Evolutionary conservation across 1,284 basidiomycete species (phyloP).

Genomic region (Irpex rosettiformis): DNA sequence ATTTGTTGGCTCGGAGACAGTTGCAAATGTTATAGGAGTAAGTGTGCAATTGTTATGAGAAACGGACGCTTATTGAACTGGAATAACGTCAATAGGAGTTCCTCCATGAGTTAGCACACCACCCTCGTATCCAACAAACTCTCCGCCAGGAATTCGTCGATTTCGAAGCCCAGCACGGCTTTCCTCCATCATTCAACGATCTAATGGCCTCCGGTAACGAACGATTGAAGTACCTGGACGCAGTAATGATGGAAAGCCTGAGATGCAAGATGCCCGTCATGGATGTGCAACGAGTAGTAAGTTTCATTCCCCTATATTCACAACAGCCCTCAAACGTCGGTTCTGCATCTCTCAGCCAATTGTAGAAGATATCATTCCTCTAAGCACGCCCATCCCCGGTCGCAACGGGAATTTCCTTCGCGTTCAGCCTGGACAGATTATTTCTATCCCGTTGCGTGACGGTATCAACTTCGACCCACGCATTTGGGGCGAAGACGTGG

Average conservation of each 20-base stretch:
- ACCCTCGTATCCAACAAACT: conserved; percentile 7
- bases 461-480: background rate
- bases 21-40: conserved; percentile 23
- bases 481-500: conserved; percentile 12
- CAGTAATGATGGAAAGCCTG: conserved; percentile 40
- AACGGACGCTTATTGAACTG: conserved; percentile 18
- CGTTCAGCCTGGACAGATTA: background rate
- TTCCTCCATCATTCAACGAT: conserved; percentile 17
- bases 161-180: conserved; percentile 19
- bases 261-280: conserved; percentile 23
- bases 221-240: conserved; percentile 52
- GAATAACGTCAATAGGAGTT: background rate
- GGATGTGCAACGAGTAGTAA: background rate
- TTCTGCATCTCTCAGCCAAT: background rate
- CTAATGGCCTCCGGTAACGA: conserved; percentile 29
- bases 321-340: background rate
- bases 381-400: conserved; percentile 35
- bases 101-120: conserved; percentile 2
- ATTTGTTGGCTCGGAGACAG: conserved; percentile 26
- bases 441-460: background rate
- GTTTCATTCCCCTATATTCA: background rate
- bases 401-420: conserved; percentile 5
- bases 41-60: conserved; percentile 25
- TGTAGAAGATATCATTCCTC: conserved; percentile 38
- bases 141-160: conserved; percentile 12